Conservation (phyloP, 116 monocot genomes). For the Trichopus zeylanicus region DNA sequence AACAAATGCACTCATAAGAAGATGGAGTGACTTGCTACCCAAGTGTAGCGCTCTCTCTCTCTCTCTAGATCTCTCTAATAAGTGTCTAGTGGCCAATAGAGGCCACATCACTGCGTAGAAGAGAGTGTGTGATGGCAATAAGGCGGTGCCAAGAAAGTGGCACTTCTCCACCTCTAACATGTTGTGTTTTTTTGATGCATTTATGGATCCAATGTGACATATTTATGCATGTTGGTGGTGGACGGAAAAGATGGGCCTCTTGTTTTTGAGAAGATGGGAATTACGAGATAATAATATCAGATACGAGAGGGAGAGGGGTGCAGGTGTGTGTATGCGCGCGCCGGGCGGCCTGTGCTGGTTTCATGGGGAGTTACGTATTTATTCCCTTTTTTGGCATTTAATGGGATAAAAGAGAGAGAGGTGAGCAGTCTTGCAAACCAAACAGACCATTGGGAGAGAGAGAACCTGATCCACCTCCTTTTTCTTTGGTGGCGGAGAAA, state of each 20-base stretch:
- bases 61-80: neutral
- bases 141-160: neutral
- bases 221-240: too few relatives aligned
- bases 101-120: too few relatives aligned
- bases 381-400: neutral
- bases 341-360: neutral
- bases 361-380: neutral
- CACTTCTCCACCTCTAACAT: neutral
- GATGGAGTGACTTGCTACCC: neutral
- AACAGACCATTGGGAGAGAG: neutral
- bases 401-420: neutral
- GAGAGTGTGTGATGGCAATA: neutral
- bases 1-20: neutral
- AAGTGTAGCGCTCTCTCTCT: neutral
- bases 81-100: neutral
- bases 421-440: neutral
- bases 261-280: too few relatives aligned
- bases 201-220: neutral
- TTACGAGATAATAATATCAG: too few relatives aligned
- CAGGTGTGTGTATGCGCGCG: neutral
- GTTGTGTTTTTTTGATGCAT: neutral
- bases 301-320: neutral
- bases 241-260: too few relatives aligned
- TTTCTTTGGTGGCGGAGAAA: constrained; percentile 23
- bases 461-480: constrained; percentile 20